Percentiles rank a stretch among this genome's conserved stretches.
Conservation (phyloP, 495 filamentous ascomycete species). For the Talaromyces ruber region DNA sequence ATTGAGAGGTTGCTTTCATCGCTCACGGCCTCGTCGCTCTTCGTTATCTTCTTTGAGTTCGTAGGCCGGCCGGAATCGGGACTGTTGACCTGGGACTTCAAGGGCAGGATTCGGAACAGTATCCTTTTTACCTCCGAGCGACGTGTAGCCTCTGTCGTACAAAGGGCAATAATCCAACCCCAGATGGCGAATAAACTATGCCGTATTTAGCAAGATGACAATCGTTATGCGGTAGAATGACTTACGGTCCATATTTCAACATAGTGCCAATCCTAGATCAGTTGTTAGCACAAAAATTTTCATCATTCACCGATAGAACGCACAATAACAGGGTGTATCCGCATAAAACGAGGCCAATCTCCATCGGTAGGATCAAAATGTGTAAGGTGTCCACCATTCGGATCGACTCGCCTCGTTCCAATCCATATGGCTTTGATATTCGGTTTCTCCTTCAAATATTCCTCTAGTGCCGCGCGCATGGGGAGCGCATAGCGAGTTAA, state of each 20-base stretch:
- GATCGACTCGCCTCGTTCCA: constrained; percentile 85
- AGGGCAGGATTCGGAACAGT: constrained; percentile 84
- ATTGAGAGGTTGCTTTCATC: neutral
- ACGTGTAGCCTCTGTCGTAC: constrained; percentile 82
- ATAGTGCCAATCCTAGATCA: constrained; percentile 76
- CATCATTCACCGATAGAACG: constrained; percentile 55
- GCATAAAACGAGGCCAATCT: constrained; percentile 89
- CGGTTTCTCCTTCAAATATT: constrained; percentile 57
- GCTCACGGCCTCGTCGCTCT: constrained; percentile 69
- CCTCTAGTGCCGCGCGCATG: constrained; percentile 42
- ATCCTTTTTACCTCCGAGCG: constrained; percentile 79
- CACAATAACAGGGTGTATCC: constrained; percentile 90
- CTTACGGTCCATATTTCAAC: constrained; percentile 83
- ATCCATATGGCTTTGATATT: constrained; percentile 79
- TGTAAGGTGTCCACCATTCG: constrained; percentile 68
- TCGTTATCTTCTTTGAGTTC: constrained; percentile 75
- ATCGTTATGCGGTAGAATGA: constrained; percentile 10
- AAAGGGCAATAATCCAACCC: constrained; percentile 72
- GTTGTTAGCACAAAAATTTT: neutral
- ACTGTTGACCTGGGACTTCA: constrained; percentile 27
- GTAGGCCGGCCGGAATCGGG: constrained; percentile 71
- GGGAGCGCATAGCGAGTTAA: constrained; percentile 69
- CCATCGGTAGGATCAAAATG: constrained; percentile 81
- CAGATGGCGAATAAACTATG: constrained; percentile 72
- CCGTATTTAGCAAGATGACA: neutral